Base-by-base conservation (phyloP, 331 rosid genomes). In the Phaseolus coccineus region DNA sequence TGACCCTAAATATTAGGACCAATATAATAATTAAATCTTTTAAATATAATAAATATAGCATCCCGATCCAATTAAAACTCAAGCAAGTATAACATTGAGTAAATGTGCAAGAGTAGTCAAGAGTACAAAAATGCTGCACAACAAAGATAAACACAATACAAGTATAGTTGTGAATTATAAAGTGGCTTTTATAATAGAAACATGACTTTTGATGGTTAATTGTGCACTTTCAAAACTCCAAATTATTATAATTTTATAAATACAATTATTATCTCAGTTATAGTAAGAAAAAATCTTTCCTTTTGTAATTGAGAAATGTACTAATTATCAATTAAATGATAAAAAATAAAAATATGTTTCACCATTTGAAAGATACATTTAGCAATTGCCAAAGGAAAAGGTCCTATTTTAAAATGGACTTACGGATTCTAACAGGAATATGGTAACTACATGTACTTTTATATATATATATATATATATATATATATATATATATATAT, bases 81-180 rank as follows among this genome's bases (percentile, higher is more conserved):
- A 10, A 42, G 71, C 39, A 70, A 52, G 16, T 61, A 47, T 24
- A 67, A 50, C 52, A 79, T 25, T 48, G 25, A 47, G 27, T 15
- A 25, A 55, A 27, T 46, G 4, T 13, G 67, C 46, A 33, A 24
- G 30, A 59, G 47, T n/a, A 50, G 64, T 69, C 73, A 15, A 48
- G 72, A 58, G 3, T 37, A 42, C 6, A 30, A 51, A 63, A 63
- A 52, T 63, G 53, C 58, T 4, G 47, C 7, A 1, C 61, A 37
- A 69, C 22, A 37, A 81, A 74, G 58, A 74, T 35, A 33, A 66
- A 56, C 40, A 57, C 13, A 56, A 66, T 64, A 55, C 33, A 44
- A 44, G 22, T 37, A 52, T 3, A 72, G 52, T 72, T 55, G 61
- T 13, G n/a, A 73, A 50, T 57, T 50, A 52, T 28, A 24, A 33